Conservation (phyloP, 1,284 basidiomycete genomes). For the Boletus mariae region DNA sequence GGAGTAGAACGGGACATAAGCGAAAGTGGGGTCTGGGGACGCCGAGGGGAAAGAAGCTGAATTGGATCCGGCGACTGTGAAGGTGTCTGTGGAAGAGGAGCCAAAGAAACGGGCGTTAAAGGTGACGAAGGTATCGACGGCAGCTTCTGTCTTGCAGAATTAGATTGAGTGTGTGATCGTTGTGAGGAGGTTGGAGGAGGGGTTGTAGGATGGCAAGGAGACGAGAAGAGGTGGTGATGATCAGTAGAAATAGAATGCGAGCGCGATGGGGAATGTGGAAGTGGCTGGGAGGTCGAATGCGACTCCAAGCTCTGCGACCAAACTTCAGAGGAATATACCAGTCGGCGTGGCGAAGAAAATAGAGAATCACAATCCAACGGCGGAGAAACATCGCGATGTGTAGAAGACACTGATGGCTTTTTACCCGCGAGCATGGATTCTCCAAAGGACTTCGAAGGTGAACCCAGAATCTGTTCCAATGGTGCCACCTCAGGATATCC, state of each 20-base stretch:
- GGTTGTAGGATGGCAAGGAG: conserved; percentile 12
- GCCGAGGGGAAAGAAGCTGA: conserved; percentile 12
- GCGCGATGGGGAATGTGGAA: conserved; percentile 1
- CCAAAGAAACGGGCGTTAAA: conserved; percentile 22
- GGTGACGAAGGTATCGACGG: conserved; percentile 17
- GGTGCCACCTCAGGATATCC: background rate
- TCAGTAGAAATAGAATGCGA: conserved; percentile 10
- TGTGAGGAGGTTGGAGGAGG: conserved; percentile 16
- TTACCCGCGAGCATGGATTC: background rate
- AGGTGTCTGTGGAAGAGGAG: conserved; percentile 4
- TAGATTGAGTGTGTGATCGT: conserved; percentile 1
- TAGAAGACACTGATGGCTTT: background rate
- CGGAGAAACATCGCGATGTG: conserved; percentile 5
- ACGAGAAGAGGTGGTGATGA: conserved; percentile 6
- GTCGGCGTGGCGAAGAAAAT: conserved; percentile 20
- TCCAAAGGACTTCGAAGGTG: background rate
- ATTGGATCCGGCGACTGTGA: conserved; percentile 28
- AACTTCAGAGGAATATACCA: background rate
- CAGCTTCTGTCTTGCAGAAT: background rate
- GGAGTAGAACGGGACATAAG: background rate
- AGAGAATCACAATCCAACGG: conserved; percentile 13
- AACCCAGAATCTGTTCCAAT: background rate
- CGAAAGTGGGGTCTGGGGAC: background rate
- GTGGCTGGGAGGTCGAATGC: conserved; percentile 1
- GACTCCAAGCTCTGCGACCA: background rate